A percentile compares a stretch with the other conserved stretches of the same genome.
phyloP scores from a whole-genome alignment of 139 green algal species.

The Bryopsis sp. region DNA sequence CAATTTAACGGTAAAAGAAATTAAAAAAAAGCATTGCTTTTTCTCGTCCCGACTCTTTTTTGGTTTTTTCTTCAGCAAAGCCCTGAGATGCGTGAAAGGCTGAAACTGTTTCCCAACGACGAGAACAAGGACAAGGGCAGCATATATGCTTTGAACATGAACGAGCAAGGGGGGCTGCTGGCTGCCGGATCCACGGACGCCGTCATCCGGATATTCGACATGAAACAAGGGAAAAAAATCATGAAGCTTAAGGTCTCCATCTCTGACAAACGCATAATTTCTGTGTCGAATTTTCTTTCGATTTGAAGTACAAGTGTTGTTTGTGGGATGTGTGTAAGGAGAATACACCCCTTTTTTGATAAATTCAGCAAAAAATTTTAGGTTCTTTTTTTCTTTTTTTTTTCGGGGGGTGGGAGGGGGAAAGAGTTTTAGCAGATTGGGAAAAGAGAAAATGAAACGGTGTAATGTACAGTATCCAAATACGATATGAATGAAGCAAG shows the following conservation, averaged over 20 bases:
- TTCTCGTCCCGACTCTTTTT: background rate
- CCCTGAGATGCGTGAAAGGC: background rate
- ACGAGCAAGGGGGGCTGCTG: slow-evolving; percentile 42
- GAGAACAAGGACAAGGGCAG: slow-evolving; percentile 33
- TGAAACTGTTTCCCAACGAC: slow-evolving; percentile 11
- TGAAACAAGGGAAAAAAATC: slow-evolving; percentile 43
- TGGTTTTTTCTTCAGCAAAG: background rate
- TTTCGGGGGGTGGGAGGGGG: no score
- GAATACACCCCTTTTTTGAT: background rate
- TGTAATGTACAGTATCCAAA: no score
- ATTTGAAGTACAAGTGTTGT: background rate
- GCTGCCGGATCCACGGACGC: slow-evolving; percentile 60
- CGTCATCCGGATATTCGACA: slow-evolving; percentile 59
- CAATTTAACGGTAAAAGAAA: no score
- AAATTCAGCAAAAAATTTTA: background rate
- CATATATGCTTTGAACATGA: slow-evolving; percentile 75
- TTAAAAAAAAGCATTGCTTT: background rate
- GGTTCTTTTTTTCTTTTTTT: background rate
- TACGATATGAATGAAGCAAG: background rate
- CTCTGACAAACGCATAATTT: background rate
- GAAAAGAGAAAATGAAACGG: no score
- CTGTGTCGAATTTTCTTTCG: background rate
- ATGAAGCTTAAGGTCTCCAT: slow-evolving; percentile 44
- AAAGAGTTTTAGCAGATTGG: no score
- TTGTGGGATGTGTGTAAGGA: background rate